Conservation (phyloP, 1,284 basidiomycete species). For the Neolentinus lepideus region DNA sequence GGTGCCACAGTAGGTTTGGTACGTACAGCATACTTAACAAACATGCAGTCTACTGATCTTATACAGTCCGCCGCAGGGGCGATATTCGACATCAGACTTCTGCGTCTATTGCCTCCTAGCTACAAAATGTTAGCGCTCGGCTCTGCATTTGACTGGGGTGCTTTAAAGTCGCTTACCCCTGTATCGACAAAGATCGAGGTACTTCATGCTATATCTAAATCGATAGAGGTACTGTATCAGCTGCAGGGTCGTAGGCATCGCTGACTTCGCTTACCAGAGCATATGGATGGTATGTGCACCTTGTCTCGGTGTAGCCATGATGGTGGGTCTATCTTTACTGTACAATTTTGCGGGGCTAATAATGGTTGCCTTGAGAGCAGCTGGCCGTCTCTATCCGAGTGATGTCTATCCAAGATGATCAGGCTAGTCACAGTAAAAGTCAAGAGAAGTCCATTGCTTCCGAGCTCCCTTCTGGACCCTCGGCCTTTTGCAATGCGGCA, state of each 20-base stretch:
- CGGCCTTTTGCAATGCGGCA: no score
- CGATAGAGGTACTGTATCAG: slow-evolving; percentile 21
- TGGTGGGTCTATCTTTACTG: slow-evolving; percentile 20
- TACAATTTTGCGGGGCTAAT: background rate
- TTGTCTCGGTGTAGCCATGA: slow-evolving; percentile 25
- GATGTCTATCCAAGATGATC: background rate
- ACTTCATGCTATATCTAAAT: slow-evolving; percentile 19
- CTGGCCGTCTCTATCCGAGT: background rate
- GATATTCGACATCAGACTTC: slow-evolving; percentile 52
- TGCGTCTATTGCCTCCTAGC: slow-evolving; percentile 38
- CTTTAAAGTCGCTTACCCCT: slow-evolving; percentile 38
- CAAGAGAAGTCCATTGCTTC: no score
- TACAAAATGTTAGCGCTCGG: slow-evolving; percentile 30
- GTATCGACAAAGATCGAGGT: slow-evolving; percentile 22
- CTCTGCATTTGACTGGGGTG: slow-evolving; percentile 48
- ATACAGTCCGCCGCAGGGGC: slow-evolving; percentile 67
- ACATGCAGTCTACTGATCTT: slow-evolving; percentile 3
- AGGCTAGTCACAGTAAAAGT: no score
- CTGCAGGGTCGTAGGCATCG: background rate
- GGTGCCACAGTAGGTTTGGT: slow-evolving; percentile 76
- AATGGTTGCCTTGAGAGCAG: background rate
- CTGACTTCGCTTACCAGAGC: slow-evolving; percentile 13
- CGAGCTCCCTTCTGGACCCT: no score
- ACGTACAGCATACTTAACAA: slow-evolving; percentile 18
- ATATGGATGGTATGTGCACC: slow-evolving; percentile 30